Conservation (phyloP, 371 early-diverging fungal species). For the Circinella minor region DNA sequence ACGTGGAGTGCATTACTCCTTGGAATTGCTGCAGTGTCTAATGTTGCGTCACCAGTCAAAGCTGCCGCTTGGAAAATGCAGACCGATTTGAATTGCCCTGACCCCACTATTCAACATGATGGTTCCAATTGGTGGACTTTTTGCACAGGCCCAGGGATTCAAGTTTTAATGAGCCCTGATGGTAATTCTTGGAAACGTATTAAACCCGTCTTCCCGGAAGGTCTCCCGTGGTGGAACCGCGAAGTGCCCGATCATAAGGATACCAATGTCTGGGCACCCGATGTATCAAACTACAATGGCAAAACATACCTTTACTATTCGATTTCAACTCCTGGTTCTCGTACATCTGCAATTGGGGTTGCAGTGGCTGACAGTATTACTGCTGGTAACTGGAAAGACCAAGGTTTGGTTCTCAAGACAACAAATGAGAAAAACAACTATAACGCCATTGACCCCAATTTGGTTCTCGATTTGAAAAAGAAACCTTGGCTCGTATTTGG, state of each 20-base stretch:
- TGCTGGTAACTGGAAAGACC: conserved; percentile 6
- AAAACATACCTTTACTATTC: conserved; percentile 13
- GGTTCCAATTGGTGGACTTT: conserved; percentile 11
- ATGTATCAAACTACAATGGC: conserved; percentile 7
- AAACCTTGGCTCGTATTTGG: conserved; percentile 13
- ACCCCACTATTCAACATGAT: conserved; percentile 15
- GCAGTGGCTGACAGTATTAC: conserved; percentile 2
- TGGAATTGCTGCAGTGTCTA: neutral
- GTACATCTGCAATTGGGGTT: conserved; percentile 6
- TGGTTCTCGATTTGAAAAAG: neutral
- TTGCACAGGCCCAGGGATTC: conserved; percentile 11
- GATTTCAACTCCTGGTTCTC: conserved; percentile 15
- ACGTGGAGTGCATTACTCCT: neutral
- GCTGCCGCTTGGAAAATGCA: conserved; percentile 7
- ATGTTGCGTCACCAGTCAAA: neutral
- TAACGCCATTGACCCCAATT: conserved; percentile 15
- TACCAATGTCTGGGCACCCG: conserved; percentile 18
- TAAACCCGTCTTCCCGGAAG: conserved; percentile 10
- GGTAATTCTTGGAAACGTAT: conserved; percentile 9
- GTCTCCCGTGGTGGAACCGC: conserved; percentile 10
- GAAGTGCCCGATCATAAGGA: neutral
- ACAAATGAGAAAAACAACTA: neutral
- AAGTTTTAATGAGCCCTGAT: conserved; percentile 11
- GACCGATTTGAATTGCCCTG: conserved; percentile 13
- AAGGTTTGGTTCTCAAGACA: conserved; percentile 7